phyloP scores from a whole-genome alignment of 1,139 yeast genomes.

The Candida pseudoviswanathii region DNA sequence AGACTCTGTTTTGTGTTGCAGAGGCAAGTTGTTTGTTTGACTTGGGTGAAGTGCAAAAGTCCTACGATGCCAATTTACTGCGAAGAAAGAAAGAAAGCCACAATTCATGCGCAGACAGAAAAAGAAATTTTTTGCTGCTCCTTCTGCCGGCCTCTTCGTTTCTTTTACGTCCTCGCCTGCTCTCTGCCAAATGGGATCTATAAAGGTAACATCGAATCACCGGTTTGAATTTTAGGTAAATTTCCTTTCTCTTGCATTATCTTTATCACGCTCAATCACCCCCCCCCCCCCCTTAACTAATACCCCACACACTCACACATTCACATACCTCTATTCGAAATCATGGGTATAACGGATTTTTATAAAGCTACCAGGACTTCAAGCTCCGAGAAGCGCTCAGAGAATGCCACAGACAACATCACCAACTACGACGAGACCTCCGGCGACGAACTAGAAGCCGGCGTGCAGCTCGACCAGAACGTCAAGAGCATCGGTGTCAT shows the following conservation, averaged over 20 bases:
- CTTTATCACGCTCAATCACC: not conserved
- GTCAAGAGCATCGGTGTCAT: constrained; percentile 60
- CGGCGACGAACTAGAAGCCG: constrained; percentile 29
- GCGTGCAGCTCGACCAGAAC: constrained; percentile 52
- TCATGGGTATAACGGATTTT: constrained; percentile 11
- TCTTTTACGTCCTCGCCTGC: not conserved
- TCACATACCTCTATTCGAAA: not conserved
- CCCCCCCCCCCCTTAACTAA: not conserved
- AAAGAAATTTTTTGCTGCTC: too few species aligned
- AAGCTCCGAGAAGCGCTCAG: constrained; percentile 6
- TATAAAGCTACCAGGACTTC: constrained; percentile 5
- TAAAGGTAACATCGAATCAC: not conserved
- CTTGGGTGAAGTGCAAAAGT: too few species aligned
- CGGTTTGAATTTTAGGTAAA: not conserved
- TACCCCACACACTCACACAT: not conserved
- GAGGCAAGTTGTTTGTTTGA: not conserved
- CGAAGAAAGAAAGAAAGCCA: too few species aligned
- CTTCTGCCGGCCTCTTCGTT: too few species aligned
- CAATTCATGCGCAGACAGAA: not conserved
- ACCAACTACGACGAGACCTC: constrained; percentile 16
- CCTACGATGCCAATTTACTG: too few species aligned
- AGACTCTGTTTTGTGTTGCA: not conserved
- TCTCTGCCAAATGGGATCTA: not conserved
- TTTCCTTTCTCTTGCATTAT: not conserved
- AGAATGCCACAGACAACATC: constrained; percentile 18